Evolutionary conservation across 352 stramenopile genomes (phyloP), one percentile per base, ranked within the genome.

Genomic region (Globisporangium rhizosaccharum): DNA sequence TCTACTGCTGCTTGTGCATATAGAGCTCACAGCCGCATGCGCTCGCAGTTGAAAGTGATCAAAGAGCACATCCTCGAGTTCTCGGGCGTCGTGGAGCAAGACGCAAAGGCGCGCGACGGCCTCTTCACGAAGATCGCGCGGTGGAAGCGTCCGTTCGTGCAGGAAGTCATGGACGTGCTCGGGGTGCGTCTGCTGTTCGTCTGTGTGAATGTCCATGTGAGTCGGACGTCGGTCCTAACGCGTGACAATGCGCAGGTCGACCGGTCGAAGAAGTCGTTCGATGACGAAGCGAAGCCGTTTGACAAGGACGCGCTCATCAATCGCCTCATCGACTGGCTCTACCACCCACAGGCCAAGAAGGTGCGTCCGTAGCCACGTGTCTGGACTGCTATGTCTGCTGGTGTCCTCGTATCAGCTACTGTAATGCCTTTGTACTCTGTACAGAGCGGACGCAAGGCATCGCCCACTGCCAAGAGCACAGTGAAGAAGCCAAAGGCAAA

Each of bases 21-120:
- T 12, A 14, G 33, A 39, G 33, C 20, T 52, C 0, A 28, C 4
- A 10, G 15, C 6, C 30, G 17, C 18, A 30, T 49, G 36, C 23
- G 10, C 6, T 0, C 46, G n/a, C 66, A 93, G 84, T 63, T 90
- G 53, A 87, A 87, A 66, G 55, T 72, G 28, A 90, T 90, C 53
- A 93, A 91, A 67, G 76, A 91, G 58, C 81, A 93, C 44, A 76
- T 93, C 54, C 67, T 93, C 44, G 79, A 89, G 33, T 93, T 91
- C 63, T 85, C 81, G 15, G 84, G 84, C 47, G 72, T 78, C 51
- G 58, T 59, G 5, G 72, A 90, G 30, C 74, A 82, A 39, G 76
- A 87, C 62, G 71, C 86, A 14, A 89, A 88, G 74, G 76, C 71
- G 10, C 84, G 74, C 20, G 77, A 88, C 53, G 53, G 76, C 11